A percentile compares a stretch with the other conserved stretches of the same genome.
Evolutionary conservation across 2,329 filamentous ascomycete species (phyloP).

Genomic region (Monascus ruber): DNA sequence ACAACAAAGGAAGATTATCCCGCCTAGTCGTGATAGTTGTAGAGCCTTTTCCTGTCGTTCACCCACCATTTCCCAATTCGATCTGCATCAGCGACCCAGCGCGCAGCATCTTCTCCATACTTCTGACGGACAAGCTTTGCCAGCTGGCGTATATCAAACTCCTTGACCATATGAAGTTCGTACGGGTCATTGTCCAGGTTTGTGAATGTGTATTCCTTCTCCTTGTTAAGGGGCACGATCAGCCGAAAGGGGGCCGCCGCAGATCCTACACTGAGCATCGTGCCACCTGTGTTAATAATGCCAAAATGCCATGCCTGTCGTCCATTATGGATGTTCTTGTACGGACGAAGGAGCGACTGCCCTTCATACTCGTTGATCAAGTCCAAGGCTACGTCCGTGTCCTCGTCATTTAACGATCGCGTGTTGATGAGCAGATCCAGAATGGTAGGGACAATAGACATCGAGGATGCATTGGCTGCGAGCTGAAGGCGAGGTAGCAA

Average conservation of each 20-base stretch:
- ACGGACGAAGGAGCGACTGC: conserved; percentile 36
- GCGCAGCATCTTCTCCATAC: conserved; percentile 21
- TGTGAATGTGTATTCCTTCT: conserved; percentile 38
- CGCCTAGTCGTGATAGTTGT: conserved; percentile 8
- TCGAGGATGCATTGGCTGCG: conserved; percentile 28
- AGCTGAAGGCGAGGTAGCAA: conserved; percentile 31
- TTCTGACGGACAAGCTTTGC: conserved; percentile 11
- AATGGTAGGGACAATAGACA: conserved; percentile 36
- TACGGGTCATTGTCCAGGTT: conserved; percentile 22
- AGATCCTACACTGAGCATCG: conserved; percentile 53
- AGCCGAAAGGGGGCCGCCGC: conserved; percentile 65
- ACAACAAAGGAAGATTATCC: neutral
- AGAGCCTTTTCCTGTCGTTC: conserved; percentile 19
- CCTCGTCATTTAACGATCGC: conserved; percentile 24
- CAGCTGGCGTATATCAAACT: conserved; percentile 20
- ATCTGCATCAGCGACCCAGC: conserved; percentile 26
- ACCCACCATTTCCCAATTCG: conserved; percentile 30
- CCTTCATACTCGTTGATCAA: conserved; percentile 37
- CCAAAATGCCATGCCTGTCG: conserved; percentile 24
- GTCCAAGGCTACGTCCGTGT: conserved; percentile 24
- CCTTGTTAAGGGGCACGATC: conserved; percentile 65
- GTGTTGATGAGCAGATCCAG: conserved; percentile 35
- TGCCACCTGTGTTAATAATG: conserved; percentile 25
- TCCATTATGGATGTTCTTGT: conserved; percentile 20
- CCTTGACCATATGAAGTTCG: conserved; percentile 20